Base-by-base conservation (phyloP, 2,329 filamentous ascomycete genomes). In the Talaromyces verruculosus region DNA sequence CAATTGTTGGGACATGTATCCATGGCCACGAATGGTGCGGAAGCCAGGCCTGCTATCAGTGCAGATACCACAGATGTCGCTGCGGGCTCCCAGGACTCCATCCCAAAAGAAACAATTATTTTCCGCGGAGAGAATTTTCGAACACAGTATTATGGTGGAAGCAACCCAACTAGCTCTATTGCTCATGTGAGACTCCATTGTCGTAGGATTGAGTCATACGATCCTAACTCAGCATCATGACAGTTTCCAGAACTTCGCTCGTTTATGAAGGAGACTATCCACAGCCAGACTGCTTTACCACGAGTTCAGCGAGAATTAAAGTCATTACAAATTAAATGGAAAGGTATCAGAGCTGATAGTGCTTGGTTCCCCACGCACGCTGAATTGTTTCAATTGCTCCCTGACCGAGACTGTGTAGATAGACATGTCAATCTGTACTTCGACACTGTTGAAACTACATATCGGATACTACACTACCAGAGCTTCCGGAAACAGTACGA, bases 401-500 rank as follows among this genome's bases (percentile, higher is more conserved):
- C 72, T 10, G 65, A 69, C 6, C 64, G 66, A 43, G 65, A 69
- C 7, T 69, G 64, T 4, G 61, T 67, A 17, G 68, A 73, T 67
- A 60, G 57, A 25, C 65, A 71, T 28, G 68, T 74, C 13, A 53
- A 67, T 22, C 47, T 69, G 5, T 74, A 74, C 39, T 68, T 73
- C 37, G 65, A 69, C 4, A 73, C 67, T 6, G 68, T 73, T 25
- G 72, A 74, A 60, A 66, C 60, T 0, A 63, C 67, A 0, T 73
- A 73, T 63, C 67, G 69, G 1, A 69, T 74, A 19, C 43, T 74
- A 11, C 72, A 74, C 58, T 60, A 63, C 2, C 72, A 70, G 2
- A 71, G 65, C 28, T 73, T 74, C 57, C 65, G 59, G 45, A 64
- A 67, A 22, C 71, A 73, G 47, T 74, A 73, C 65, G 63, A 67